Evolutionary conservation across 1,139 yeast species (phyloP).

Genomic region (Zygoascus hellenicus): DNA sequence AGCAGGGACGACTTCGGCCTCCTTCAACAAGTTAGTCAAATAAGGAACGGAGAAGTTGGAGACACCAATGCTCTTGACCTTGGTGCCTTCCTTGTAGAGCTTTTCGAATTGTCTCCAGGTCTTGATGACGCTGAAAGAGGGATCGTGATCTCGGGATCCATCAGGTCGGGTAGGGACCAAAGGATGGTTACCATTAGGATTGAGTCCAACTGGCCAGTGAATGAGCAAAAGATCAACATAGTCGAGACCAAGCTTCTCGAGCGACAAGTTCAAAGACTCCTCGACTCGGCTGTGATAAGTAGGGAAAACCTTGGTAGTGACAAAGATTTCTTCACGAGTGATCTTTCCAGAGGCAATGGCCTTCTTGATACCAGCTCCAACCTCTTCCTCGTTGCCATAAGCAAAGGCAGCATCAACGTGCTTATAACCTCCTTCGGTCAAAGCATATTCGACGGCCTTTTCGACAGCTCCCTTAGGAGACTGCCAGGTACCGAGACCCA

Average conservation of each 20-base stretch:
- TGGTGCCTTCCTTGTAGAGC: slow-evolving; percentile 47
- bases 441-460: slow-evolving; percentile 55
- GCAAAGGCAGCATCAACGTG: slow-evolving; percentile 77
- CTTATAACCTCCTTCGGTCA: slow-evolving; percentile 58
- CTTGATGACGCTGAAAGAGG: slow-evolving; percentile 53
- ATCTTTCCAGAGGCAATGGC: slow-evolving; percentile 62
- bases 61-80: slow-evolving; percentile 69
- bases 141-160: slow-evolving; percentile 43
- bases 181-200: slow-evolving; percentile 39
- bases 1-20: slow-evolving; percentile 56
- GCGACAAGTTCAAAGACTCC: slow-evolving; percentile 54
- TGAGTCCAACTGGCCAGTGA: slow-evolving; percentile 78
- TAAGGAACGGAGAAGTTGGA: slow-evolving; percentile 61
- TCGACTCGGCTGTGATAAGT: slow-evolving; percentile 57
- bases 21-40: slow-evolving; percentile 47
- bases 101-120: slow-evolving; percentile 69
- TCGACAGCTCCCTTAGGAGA: slow-evolving; percentile 54
- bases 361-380: slow-evolving; percentile 48
- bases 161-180: slow-evolving; percentile 39
- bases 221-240: slow-evolving; percentile 78
- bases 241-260: slow-evolving; percentile 63
- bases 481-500: slow-evolving; percentile 71
- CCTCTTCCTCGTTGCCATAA: slow-evolving; percentile 57
- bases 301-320: slow-evolving; percentile 79
- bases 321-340: slow-evolving; percentile 62